A percentile compares a stretch with the other conserved stretches of the same genome.
Evolutionary conservation across 225 moss, liverwort and hornwort species (phyloP).

Genomic region (Pseudoscleropodium purum): DNA sequence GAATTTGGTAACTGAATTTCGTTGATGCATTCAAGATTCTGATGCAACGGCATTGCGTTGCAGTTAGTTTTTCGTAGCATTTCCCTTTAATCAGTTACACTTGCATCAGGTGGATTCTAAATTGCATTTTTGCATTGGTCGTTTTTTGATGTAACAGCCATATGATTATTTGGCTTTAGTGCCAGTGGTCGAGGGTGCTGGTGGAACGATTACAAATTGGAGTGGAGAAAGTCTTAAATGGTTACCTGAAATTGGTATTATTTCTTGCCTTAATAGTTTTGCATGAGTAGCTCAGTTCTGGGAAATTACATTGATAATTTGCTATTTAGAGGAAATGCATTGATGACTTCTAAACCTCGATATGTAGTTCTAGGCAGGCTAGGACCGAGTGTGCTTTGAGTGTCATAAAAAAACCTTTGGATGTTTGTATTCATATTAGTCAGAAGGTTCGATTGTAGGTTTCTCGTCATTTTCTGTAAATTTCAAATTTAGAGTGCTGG

Average conservation of each 20-base stretch:
- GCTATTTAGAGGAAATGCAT: no score
- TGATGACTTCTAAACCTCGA: background rate
- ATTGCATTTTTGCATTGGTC: background rate
- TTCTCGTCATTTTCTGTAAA: background rate
- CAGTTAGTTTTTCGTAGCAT: background rate
- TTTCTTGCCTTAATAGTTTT: background rate
- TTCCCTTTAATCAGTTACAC: background rate
- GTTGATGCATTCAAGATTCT: background rate
- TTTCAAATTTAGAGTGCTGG: background rate
- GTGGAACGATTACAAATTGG: constrained; percentile 87
- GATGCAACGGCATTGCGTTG: background rate
- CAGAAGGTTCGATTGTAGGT: background rate
- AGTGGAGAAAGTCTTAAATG: constrained; percentile 66
- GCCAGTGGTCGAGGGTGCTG: constrained; percentile 95
- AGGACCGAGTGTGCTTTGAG: background rate
- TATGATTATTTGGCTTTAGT: constrained; percentile 93
- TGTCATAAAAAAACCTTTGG: background rate
- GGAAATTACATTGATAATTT: background rate
- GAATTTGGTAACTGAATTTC: background rate
- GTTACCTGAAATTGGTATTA: constrained; percentile 63
- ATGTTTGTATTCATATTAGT: background rate
- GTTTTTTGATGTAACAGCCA: constrained; percentile 41
- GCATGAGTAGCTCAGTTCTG: background rate
- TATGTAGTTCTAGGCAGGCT: background rate
- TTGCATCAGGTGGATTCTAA: background rate